Percentiles rank a stretch among this genome's conserved stretches.
These are phyloP conservation scores for Phytopythium sindhum DNA, from an alignment of 352 stramenopile species.

Conservation along the genomic window DNA sequence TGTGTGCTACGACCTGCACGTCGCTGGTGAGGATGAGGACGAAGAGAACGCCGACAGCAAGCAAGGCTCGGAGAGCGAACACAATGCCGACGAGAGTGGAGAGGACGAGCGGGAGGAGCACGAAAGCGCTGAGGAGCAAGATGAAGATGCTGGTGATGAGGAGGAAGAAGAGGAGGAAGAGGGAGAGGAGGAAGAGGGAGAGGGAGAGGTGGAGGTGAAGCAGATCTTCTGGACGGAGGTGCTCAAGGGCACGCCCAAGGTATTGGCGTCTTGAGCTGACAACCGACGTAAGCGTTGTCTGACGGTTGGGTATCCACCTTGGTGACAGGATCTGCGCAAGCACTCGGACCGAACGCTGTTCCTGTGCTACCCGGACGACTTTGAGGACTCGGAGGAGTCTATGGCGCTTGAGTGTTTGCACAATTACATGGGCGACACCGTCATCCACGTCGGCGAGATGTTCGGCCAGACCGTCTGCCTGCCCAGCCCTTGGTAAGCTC, in stretches of 20 bases:
- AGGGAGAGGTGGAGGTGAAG: conserved; percentile 54
- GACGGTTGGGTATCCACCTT: neutral
- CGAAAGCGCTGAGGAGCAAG: conserved; percentile 16
- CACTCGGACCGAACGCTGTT: conserved; percentile 87
- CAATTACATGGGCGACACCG: conserved; percentile 87
- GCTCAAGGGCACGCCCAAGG: conserved; percentile 67
- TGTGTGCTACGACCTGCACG: conserved; percentile 84
- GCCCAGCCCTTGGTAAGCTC: conserved; percentile 75
- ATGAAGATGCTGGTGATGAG: conserved; percentile 19
- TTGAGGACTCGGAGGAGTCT: conserved; percentile 81
- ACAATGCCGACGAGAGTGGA: conserved; percentile 16
- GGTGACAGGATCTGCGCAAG: conserved; percentile 50
- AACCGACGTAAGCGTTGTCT: neutral
- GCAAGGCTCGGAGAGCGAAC: neutral
- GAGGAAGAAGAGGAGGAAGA: conserved; percentile 23
- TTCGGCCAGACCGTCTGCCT: conserved; percentile 87
- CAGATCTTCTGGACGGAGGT: conserved; percentile 87
- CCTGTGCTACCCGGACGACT: conserved; percentile 94
- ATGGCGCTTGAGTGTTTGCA: conserved; percentile 89
- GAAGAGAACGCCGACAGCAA: neutral
- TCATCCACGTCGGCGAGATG: conserved; percentile 95
- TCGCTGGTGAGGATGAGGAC: conserved; percentile 49
- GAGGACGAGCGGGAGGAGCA: conserved; percentile 8
- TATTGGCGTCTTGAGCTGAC: conserved; percentile 6
- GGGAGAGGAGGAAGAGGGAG: conserved; percentile 18